Evolutionary conservation across 176 grass and related monocot species (phyloP).

Genomic region (Elymus sibiricus): DNA sequence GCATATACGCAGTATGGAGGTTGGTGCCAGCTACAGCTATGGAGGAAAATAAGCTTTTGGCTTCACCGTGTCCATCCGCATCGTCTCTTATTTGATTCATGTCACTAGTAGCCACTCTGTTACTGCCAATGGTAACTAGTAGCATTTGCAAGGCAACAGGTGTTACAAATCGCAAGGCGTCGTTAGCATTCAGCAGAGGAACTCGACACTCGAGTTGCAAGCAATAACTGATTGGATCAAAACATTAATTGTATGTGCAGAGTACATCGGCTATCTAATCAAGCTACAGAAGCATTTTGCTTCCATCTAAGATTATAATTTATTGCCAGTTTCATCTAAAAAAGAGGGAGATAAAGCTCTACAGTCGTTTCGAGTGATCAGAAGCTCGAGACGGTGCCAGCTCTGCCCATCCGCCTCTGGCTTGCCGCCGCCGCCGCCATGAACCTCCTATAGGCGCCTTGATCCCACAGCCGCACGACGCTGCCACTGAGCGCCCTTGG

Average conservation of each 20-base stretch:
- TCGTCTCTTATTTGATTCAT: too few species aligned
- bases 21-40: neutral
- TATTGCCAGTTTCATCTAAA: neutral
- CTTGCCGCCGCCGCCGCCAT: neutral
- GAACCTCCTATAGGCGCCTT: neutral
- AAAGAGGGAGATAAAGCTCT: accelerated
- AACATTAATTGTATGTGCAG: neutral
- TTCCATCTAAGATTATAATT: neutral
- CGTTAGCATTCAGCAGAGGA: neutral
- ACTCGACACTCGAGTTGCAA: neutral
- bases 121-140: too few species aligned
- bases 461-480: constrained; percentile 65
- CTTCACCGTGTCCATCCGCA: too few species aligned
- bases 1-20: too few species aligned
- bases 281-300: neutral
- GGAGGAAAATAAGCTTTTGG: neutral
- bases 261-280: neutral
- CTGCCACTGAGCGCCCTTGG: constrained; percentile 33
- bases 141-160: neutral
- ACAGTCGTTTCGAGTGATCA: neutral
- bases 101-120: too few species aligned
- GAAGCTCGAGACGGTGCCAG: neutral
- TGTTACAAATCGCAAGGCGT: neutral
- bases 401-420: constrained; percentile 16
- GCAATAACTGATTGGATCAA: too few species aligned